Evolutionary conservation across 495 filamentous ascomycete genomes (phyloP).

Genomic region (Aspergillus ellipticus): DNA sequence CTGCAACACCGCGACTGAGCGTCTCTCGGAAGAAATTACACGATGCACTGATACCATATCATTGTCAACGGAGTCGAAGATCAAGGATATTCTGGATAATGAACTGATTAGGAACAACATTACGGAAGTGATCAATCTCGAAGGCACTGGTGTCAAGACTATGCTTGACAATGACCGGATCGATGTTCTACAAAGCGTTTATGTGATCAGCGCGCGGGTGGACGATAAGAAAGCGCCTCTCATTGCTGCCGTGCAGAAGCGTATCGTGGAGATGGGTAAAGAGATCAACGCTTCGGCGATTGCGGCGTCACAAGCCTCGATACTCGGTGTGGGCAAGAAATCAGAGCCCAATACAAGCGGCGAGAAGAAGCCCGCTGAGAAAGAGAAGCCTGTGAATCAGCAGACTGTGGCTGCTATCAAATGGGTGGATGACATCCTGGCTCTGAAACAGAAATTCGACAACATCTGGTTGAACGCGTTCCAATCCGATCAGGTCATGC

Average conservation of each 20-base stretch:
- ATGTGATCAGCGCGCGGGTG: conserved; percentile 70
- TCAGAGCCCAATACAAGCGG: conserved; percentile 26
- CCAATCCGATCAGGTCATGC: conserved; percentile 66
- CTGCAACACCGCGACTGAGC: conserved; percentile 69
- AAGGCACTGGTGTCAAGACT: conserved; percentile 73
- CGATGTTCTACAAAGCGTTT: conserved; percentile 72
- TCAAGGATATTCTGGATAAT: conserved; percentile 71
- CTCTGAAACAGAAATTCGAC: conserved; percentile 88
- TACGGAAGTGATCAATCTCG: conserved; percentile 75
- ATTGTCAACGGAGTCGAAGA: conserved; percentile 63
- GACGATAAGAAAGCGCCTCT: conserved; percentile 71
- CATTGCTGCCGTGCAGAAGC: conserved; percentile 61
- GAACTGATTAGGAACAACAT: conserved; percentile 75
- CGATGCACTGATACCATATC: conserved; percentile 78
- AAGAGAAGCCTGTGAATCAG: conserved; percentile 51
- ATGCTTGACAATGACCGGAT: conserved; percentile 91
- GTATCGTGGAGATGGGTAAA: conserved; percentile 74
- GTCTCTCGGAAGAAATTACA: conserved; percentile 75
- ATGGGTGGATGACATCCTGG: conserved; percentile 90
- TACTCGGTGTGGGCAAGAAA: conserved; percentile 25
- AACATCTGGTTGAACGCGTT: conserved; percentile 67
- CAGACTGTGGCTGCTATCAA: conserved; percentile 81
- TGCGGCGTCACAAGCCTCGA: conserved; percentile 19
- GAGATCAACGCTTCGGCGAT: conserved; percentile 72
- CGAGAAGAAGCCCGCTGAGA: conserved; percentile 38